phyloP scores from a whole-genome alignment of 306 rosid genomes.

The Fragaria nilgerrensis region DNA sequence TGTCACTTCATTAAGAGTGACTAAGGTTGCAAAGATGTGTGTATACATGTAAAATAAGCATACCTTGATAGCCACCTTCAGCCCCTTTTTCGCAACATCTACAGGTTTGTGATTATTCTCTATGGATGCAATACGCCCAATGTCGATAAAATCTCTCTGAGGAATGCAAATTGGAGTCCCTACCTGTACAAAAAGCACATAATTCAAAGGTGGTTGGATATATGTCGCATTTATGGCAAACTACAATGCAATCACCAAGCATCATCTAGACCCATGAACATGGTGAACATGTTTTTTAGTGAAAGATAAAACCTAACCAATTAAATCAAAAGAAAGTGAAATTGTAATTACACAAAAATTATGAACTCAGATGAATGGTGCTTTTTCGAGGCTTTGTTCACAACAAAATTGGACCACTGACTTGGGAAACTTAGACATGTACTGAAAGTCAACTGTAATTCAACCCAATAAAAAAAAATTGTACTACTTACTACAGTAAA shows the following conservation, averaged over 20 bases:
- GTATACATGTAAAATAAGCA: background rate
- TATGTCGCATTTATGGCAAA: background rate
- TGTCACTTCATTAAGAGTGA: background rate
- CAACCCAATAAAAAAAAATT: background rate
- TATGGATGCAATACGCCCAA: constrained; percentile 83
- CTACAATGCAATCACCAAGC: background rate
- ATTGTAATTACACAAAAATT: background rate
- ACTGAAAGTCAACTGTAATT: background rate
- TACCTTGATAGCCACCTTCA: constrained; percentile 88
- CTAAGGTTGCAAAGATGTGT: background rate
- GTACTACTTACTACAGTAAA: background rate
- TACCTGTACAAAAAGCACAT: constrained; percentile 48
- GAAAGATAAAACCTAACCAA: background rate
- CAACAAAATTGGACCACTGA: background rate
- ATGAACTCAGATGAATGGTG: background rate
- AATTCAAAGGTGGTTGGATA: constrained; percentile 13
- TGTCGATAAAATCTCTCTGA: constrained; percentile 73
- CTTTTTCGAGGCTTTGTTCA: background rate
- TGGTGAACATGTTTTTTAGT: background rate
- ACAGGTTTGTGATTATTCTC: constrained; percentile 91
- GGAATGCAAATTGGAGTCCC: constrained; percentile 97
- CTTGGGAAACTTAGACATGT: no score
- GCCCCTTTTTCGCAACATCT: constrained; percentile 88
- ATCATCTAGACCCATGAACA: background rate
- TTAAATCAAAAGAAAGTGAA: background rate